phyloP scores from a whole-genome alignment of 129 eudicot species.

The Flaveria trinervia region DNA sequence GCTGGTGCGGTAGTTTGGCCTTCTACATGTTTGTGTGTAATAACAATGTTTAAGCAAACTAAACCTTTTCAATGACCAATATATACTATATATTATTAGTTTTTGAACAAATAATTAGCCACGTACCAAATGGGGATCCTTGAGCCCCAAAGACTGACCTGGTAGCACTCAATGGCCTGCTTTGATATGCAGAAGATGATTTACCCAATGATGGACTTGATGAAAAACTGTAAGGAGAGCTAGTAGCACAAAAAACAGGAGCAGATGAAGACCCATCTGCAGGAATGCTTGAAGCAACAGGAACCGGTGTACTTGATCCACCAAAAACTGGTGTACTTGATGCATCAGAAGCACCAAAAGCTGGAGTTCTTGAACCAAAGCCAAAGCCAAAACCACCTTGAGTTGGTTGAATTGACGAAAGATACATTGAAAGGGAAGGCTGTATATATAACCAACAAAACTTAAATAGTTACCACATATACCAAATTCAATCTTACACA shows the following conservation, averaged over 20 bases:
- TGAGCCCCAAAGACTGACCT: conserved; percentile 61
- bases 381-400: conserved; percentile 53
- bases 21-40: conserved; percentile 45
- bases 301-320: conserved; percentile 44
- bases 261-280: conserved; percentile 68
- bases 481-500: not conserved
- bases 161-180: conserved; percentile 44
- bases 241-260: conserved; percentile 59
- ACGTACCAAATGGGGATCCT: conserved; percentile 68
- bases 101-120: conserved; percentile 10
- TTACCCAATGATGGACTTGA: conserved; percentile 67
- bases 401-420: conserved; percentile 59
- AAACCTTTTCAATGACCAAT: not conserved
- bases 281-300: conserved; percentile 50
- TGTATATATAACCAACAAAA: conserved; percentile 25
- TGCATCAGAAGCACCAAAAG: conserved; percentile 36
- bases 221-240: conserved; percentile 58
- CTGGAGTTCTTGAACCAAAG: conserved; percentile 47
- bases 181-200: conserved; percentile 53
- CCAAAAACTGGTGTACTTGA: conserved; percentile 49
- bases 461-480: conserved; percentile 3
- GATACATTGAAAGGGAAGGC: conserved; percentile 50
- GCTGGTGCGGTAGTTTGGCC: conserved; percentile 68
- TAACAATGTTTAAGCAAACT: conserved; percentile 3
- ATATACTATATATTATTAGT: too few relatives aligned